Evolutionary conservation across 2,329 filamentous ascomycete genomes (phyloP).

Genomic region (Fusarium kyushuense): DNA sequence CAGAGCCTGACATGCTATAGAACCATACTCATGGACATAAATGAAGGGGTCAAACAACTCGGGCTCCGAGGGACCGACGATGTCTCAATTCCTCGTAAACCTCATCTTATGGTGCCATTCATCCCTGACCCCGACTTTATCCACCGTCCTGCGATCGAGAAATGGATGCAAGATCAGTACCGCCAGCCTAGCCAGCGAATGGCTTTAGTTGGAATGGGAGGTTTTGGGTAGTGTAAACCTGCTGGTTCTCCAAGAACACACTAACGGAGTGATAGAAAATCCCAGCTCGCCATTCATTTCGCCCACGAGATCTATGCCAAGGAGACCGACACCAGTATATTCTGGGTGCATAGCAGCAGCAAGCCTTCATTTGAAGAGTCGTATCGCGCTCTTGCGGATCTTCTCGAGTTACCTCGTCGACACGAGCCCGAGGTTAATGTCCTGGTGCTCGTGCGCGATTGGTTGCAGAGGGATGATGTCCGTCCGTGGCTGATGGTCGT

Average conservation of each 20-base stretch:
- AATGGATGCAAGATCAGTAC: constrained; percentile 41
- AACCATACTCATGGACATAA: not conserved
- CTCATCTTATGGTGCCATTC: constrained; percentile 43
- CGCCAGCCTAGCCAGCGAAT: constrained; percentile 23
- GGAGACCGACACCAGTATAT: constrained; percentile 50
- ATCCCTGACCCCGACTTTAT: constrained; percentile 50
- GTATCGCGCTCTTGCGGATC: constrained; percentile 52
- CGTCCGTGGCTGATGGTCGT: constrained; percentile 41
- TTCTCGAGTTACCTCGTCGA: constrained; percentile 47
- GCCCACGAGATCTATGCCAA: constrained; percentile 47
- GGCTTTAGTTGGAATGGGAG: constrained; percentile 51
- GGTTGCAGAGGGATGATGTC: constrained; percentile 43
- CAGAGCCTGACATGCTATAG: not conserved
- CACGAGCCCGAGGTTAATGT: constrained; percentile 50
- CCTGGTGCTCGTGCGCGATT: constrained; percentile 50
- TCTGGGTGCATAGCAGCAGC: constrained; percentile 56
- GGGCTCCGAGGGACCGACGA: not conserved
- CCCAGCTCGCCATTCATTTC: constrained; percentile 53
- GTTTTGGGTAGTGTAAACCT: not conserved
- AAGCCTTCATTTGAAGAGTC: constrained; percentile 51
- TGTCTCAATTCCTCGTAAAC: not conserved
- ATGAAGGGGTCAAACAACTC: not conserved
- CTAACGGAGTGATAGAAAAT: constrained; percentile 36
- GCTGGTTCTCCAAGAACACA: accelerated
- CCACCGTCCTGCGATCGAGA: constrained; percentile 43